Percentiles rank a stretch among this genome's conserved stretches.
Evolutionary conservation across 129 eudicot genomes (phyloP).

Genomic region (Silybum marianum): DNA sequence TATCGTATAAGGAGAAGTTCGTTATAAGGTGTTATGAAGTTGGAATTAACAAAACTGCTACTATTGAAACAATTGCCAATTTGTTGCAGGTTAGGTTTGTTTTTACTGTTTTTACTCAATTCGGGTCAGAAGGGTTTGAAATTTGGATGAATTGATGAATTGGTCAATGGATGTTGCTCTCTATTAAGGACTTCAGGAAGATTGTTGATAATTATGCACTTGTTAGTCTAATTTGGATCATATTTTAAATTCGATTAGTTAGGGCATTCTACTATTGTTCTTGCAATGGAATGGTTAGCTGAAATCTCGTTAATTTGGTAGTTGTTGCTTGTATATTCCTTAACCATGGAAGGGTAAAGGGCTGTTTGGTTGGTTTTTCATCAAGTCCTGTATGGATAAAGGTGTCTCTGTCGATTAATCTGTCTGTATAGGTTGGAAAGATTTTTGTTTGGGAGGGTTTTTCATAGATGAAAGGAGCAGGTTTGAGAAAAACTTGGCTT

Average conservation of each 20-base stretch:
- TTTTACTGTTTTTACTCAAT: neutral
- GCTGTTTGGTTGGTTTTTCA: no score
- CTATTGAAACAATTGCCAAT: conserved; percentile 81
- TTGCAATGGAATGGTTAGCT: neutral
- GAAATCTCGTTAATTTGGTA: neutral
- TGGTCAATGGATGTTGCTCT: neutral
- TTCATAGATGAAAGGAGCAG: no score
- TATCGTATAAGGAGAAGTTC: conserved; percentile 78
- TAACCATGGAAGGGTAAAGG: neutral
- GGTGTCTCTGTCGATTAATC: no score
- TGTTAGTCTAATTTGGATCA: conserved; percentile 1
- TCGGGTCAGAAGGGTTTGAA: neutral
- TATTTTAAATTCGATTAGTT: neutral
- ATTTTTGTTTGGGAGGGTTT: no score
- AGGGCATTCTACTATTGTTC: neutral
- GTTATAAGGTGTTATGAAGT: conserved; percentile 78
- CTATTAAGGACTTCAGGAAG: neutral
- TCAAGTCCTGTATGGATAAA: no score
- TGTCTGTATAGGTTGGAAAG: no score
- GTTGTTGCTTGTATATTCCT: neutral
- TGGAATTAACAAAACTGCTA: conserved; percentile 78
- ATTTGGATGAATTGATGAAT: neutral
- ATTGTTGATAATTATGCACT: neutral
- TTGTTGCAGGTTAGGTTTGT: conserved; percentile 59
- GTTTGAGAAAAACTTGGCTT: no score